phyloP scores from a whole-genome alignment of 2,329 filamentous ascomycete genomes.

The Cladosporium sp. region DNA sequence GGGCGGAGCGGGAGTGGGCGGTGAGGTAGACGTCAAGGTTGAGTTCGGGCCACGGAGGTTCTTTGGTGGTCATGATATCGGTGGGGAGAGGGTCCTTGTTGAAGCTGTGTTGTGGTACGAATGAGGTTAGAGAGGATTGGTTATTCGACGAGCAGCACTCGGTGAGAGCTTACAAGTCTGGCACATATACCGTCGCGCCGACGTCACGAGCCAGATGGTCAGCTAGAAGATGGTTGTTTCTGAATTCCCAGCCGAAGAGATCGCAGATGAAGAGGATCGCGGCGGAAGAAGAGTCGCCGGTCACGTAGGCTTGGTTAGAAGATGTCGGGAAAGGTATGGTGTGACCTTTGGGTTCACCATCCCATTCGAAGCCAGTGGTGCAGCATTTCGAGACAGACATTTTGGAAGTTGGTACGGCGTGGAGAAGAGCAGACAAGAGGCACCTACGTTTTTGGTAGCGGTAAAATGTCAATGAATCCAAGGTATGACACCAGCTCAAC shows the following conservation, averaged over 20 bases:
- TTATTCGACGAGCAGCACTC: no score
- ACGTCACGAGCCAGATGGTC: constrained; percentile 44
- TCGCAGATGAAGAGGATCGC: constrained; percentile 29
- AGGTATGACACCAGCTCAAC: no score
- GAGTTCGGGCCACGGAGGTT: constrained; percentile 18
- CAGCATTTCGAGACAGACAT: constrained; percentile 18
- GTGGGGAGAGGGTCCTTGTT: constrained; percentile 18
- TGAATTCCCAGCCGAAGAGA: constrained; percentile 42
- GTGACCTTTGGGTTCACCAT: constrained; percentile 21
- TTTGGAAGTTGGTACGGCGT: neutral
- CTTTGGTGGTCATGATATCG: constrained; percentile 13
- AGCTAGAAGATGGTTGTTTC: constrained; percentile 43
- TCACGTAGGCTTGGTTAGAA: constrained; percentile 24
- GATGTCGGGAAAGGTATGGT: constrained; percentile 14
- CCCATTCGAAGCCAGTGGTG: constrained; percentile 26
- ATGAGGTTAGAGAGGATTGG: neutral
- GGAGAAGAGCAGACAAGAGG: neutral
- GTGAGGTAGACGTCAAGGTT: constrained; percentile 20
- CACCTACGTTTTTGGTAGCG: neutral
- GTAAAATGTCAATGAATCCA: neutral
- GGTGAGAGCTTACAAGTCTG: constrained; percentile 24
- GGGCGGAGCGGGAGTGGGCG: constrained; percentile 21
- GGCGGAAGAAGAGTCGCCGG: constrained; percentile 23
- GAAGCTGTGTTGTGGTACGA: constrained; percentile 16
- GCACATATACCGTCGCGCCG: constrained; percentile 44